These are phyloP conservation scores for Suhomyces sp. DNA, from an alignment of 805 yeast species.

Conservation along the genomic window DNA sequence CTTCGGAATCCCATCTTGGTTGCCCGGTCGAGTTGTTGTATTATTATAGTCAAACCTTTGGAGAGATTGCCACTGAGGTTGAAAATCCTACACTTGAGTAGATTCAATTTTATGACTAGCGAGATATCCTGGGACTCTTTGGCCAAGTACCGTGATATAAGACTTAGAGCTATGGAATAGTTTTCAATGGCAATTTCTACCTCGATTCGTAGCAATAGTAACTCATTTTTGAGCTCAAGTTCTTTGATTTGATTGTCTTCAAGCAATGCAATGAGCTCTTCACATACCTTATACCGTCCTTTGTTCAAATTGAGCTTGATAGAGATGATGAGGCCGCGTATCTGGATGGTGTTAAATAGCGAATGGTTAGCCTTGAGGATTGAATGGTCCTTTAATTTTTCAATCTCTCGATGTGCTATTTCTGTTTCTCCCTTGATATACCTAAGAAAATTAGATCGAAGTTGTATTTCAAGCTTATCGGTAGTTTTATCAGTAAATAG, in stretches of 20 bases:
- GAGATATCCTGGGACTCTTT: constrained; percentile 37
- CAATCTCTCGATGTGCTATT: constrained; percentile 34
- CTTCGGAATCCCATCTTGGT: constrained; percentile 44
- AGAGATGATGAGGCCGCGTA: constrained; percentile 38
- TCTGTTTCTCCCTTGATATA: constrained; percentile 42
- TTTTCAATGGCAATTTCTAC: constrained; percentile 32
- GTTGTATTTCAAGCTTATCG: constrained; percentile 37
- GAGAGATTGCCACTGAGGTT: constrained; percentile 42
- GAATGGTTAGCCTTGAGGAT: constrained; percentile 27
- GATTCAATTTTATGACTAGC: constrained; percentile 40
- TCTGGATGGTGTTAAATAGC: constrained; percentile 40
- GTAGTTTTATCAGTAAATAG: constrained; percentile 32
- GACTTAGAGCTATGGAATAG: constrained; percentile 23
- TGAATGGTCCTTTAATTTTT: constrained; percentile 23
- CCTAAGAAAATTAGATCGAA: constrained; percentile 35
- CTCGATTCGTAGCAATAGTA: constrained; percentile 24
- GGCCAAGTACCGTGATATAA: constrained; percentile 15
- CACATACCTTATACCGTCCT: constrained; percentile 34
- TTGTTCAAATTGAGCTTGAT: constrained; percentile 35
- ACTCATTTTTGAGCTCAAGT: constrained; percentile 28
- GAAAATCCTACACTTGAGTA: constrained; percentile 47
- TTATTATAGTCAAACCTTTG: constrained; percentile 48
- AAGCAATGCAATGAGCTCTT: constrained; percentile 30
- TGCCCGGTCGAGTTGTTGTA: constrained; percentile 50
- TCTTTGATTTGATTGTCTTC: constrained; percentile 28